Evolutionary conservation across 495 filamentous ascomycete genomes (phyloP).

Genomic region (Lindgomyces ingoldianus): DNA sequence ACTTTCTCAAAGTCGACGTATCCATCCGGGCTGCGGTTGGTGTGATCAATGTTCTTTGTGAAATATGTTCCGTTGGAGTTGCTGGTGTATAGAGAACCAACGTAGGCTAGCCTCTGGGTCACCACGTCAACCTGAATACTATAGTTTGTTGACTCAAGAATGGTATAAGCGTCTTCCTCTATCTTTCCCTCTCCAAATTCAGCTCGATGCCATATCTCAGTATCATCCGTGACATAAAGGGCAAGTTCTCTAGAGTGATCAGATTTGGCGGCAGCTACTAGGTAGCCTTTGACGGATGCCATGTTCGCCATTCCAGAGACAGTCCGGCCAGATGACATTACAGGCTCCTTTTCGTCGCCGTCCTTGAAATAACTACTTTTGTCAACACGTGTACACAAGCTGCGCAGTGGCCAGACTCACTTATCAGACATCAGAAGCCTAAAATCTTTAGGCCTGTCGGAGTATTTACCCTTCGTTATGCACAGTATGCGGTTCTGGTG

Average conservation of each 20-base stretch:
- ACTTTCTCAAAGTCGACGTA: slow-evolving; percentile 94
- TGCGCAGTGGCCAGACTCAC: slow-evolving; percentile 1
- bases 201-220: slow-evolving; percentile 84
- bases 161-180: slow-evolving; percentile 84
- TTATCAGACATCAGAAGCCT: slow-evolving; percentile 74
- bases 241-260: slow-evolving; percentile 83
- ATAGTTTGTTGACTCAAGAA: slow-evolving; percentile 93
- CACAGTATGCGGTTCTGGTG: slow-evolving; percentile 72
- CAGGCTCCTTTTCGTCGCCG: slow-evolving; percentile 63
- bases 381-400: slow-evolving; percentile 7
- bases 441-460: slow-evolving; percentile 62
- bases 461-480: slow-evolving; percentile 69
- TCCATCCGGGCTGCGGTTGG: slow-evolving; percentile 71
- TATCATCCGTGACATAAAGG: slow-evolving; percentile 79
- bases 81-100: slow-evolving; percentile 87
- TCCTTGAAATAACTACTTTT: slow-evolving; percentile 62
- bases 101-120: slow-evolving; percentile 60
- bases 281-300: slow-evolving; percentile 76
- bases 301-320: slow-evolving; percentile 75
- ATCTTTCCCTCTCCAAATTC: slow-evolving; percentile 80
- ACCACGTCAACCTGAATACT: slow-evolving; percentile 95
- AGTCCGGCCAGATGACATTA: slow-evolving; percentile 68
- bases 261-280: slow-evolving; percentile 79
- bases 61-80: slow-evolving; percentile 98
- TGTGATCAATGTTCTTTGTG: slow-evolving; percentile 83